These are phyloP conservation scores for Starmera pachycereana DNA, from an alignment of 805 yeast species.

Conservation along the genomic window DNA sequence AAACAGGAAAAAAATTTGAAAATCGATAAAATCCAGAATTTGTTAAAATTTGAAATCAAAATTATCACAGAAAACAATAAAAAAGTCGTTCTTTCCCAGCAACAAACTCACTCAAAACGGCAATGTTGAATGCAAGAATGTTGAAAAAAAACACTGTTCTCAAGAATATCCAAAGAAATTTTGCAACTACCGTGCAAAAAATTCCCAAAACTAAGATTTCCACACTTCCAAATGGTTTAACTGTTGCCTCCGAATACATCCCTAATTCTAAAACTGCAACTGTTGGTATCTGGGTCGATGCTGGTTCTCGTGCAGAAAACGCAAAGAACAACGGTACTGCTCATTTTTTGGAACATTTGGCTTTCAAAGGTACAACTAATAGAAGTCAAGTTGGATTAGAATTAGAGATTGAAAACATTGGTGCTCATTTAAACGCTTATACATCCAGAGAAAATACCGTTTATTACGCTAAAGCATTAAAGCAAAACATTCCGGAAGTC, in stretches of 20 bases:
- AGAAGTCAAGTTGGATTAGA: slow-evolving; percentile 80
- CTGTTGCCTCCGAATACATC: slow-evolving; percentile 83
- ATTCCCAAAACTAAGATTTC: slow-evolving; percentile 52
- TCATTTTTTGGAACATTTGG: slow-evolving; percentile 91
- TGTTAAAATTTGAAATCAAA: too few relatives aligned
- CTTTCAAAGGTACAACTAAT: slow-evolving; percentile 85
- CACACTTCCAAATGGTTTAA: slow-evolving; percentile 78
- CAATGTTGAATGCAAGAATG: too few relatives aligned
- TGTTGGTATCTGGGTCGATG: slow-evolving; percentile 97
- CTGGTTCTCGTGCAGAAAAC: slow-evolving; percentile 95
- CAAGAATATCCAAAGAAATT: slow-evolving; percentile 1
- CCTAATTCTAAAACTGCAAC: slow-evolving; percentile 93
- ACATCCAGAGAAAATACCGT: slow-evolving; percentile 97
- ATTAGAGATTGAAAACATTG: slow-evolving; percentile 89
- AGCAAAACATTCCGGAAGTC: slow-evolving; percentile 71
- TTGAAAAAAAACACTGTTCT: not conserved
- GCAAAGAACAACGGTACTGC: slow-evolving; percentile 87
- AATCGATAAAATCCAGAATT: too few relatives aligned
- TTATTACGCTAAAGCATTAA: slow-evolving; percentile 83
- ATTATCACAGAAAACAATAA: too few relatives aligned
- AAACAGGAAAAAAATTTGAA: too few relatives aligned
- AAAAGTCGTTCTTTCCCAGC: too few relatives aligned
- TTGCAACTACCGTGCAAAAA: slow-evolving; percentile 2
- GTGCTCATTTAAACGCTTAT: slow-evolving; percentile 97
- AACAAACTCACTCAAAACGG: too few relatives aligned